phyloP scores from a whole-genome alignment of 306 rosid genomes.

The Myrica gale region DNA sequence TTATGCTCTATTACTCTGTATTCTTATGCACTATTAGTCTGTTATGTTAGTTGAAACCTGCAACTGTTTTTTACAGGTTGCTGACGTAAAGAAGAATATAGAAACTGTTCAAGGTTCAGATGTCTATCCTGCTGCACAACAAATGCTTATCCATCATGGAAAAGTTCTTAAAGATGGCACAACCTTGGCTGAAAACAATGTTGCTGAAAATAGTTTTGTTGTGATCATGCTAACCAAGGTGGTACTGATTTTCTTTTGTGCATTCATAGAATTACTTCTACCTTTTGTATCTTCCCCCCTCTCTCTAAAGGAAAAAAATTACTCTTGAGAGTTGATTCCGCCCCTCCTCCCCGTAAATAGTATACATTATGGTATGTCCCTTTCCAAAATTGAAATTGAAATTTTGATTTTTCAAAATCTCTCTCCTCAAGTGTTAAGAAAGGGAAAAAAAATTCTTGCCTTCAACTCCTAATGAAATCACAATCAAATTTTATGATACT shows the following conservation, averaged over 20 bases:
- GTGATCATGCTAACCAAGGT: constrained; percentile 93
- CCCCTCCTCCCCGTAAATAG: no score
- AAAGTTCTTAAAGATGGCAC: constrained; percentile 81
- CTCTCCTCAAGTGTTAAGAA: no score
- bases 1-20: neutral
- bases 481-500: no score
- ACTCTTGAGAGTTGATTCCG: no score
- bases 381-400: no score
- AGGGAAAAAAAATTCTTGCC: no score
- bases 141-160: constrained; percentile 93
- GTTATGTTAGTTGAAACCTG: neutral
- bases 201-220: constrained; percentile 77
- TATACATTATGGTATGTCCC: no score
- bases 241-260: constrained; percentile 1
- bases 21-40: neutral
- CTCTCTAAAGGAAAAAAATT: no score
- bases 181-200: constrained; percentile 77
- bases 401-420: no score
- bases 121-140: constrained; percentile 81
- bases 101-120: constrained; percentile 71
- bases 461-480: no score
- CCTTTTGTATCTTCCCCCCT: neutral
- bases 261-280: neutral
- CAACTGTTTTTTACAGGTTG: constrained; percentile 46
- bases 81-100: constrained; percentile 76